Percentiles rank a stretch among this genome's conserved stretches.
These are phyloP conservation scores for Penicillium brasilianum DNA, from an alignment of 2,329 filamentous ascomycete genomes.

Conservation along the genomic window DNA sequence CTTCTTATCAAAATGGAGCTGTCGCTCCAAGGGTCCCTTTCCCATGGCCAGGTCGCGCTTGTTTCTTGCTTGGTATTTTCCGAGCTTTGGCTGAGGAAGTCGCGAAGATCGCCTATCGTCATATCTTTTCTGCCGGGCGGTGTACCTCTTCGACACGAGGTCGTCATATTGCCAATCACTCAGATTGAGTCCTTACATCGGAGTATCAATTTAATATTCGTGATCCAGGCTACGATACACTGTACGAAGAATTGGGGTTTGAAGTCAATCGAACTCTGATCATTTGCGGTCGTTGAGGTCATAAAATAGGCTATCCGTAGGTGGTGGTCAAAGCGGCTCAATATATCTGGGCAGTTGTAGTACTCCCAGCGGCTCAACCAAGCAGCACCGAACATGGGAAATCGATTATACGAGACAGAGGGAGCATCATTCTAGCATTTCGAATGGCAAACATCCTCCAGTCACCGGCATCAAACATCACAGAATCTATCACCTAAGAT, in stretches of 20 bases:
- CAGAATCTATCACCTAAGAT: constrained; percentile 31
- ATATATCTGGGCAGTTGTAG: too few species aligned
- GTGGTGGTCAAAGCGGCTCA: too few species aligned
- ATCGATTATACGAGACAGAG: too few species aligned
- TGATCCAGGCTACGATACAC: too few species aligned
- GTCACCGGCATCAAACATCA: constrained; percentile 1
- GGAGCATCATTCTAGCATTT: too few species aligned
- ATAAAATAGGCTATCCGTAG: neutral
- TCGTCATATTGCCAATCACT: neutral
- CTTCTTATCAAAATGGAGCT: constrained; percentile 47
- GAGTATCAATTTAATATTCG: too few species aligned
- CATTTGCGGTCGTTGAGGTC: too few species aligned
- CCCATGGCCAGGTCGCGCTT: constrained; percentile 21
- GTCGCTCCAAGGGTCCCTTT: constrained; percentile 30
- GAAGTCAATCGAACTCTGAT: too few species aligned
- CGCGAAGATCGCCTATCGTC: neutral
- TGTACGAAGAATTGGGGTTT: too few species aligned
- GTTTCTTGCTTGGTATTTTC: neutral
- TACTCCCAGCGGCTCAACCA: too few species aligned
- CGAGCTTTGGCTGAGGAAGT: neutral
- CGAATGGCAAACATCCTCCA: constrained; percentile 14
- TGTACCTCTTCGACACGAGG: neutral
- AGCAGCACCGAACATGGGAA: too few species aligned
- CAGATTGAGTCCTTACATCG: neutral
- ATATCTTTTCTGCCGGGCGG: constrained; percentile 8